A percentile compares a stretch with the other conserved stretches of the same genome.
Conservation (phyloP, 2,329 filamentous ascomycete species). For the Alternaria panax region DNA sequence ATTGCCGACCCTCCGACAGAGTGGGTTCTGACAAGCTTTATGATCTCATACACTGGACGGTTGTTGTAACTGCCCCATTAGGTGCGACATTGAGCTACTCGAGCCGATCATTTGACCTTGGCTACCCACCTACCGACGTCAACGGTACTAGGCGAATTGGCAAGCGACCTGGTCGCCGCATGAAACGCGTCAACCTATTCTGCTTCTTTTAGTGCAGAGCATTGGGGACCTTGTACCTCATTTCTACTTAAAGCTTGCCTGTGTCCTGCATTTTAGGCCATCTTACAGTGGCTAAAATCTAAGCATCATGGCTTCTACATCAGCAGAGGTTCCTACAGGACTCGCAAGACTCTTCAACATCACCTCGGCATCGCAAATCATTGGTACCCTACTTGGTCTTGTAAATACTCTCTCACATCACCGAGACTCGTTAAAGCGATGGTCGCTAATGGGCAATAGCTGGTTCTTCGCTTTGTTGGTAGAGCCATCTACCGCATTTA, state of each 20-base stretch:
- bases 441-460: constrained; percentile 16
- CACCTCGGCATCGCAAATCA: constrained; percentile 6
- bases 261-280: not conserved
- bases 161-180: not conserved
- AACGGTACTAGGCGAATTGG: not conserved
- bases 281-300: not conserved
- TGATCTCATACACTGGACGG: not conserved
- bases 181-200: not conserved
- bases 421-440: not conserved
- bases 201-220: not conserved
- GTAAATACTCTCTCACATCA: not conserved
- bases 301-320: constrained; percentile 12
- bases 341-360: constrained; percentile 3
- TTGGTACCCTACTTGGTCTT: constrained; percentile 8
- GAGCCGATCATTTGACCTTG: not conserved
- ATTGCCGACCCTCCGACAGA: not conserved
- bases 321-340: not conserved
- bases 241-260: constrained; percentile 1
- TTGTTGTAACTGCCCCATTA: not conserved
- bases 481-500: constrained; percentile 49
- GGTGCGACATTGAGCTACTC: not conserved
- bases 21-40: not conserved
- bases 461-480: constrained; percentile 21
- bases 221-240: not conserved
- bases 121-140: constrained; percentile 1